Conservation (phyloP, 108 stramenopile species). For the Cyclotella baltica region DNA sequence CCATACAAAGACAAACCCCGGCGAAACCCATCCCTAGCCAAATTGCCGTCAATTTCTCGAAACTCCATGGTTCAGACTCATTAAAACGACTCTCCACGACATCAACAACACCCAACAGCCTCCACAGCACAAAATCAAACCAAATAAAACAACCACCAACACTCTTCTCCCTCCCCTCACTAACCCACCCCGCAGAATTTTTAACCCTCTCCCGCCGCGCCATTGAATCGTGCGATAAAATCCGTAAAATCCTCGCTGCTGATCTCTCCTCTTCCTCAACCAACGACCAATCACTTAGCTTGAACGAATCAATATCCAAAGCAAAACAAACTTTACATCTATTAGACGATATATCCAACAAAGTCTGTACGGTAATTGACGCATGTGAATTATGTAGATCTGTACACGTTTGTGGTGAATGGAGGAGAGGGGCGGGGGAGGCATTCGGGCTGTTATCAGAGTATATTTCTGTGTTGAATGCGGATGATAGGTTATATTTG, state of each 20-base stretch:
- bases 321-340: slow-evolving; percentile 67
- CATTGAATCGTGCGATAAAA: slow-evolving; percentile 61
- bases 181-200: slow-evolving; percentile 73
- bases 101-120: not conserved
- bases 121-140: not conserved
- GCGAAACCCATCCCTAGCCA: not conserved
- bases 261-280: slow-evolving; percentile 13
- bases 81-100: not conserved
- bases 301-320: slow-evolving; percentile 30
- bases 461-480: slow-evolving; percentile 91
- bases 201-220: slow-evolving; percentile 63
- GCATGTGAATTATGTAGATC: slow-evolving; percentile 94
- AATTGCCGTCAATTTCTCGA: too few species aligned
- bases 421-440: slow-evolving; percentile 78
- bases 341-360: slow-evolving; percentile 88
- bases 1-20: not conserved
- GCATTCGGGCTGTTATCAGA: slow-evolving; percentile 81
- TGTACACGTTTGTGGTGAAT: slow-evolving; percentile 75
- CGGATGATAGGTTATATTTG: slow-evolving; percentile 76
- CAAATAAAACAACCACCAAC: slow-evolving; percentile 33
- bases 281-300: too few species aligned
- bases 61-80: too few species aligned
- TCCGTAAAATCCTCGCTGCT: slow-evolving; percentile 57
- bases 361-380: slow-evolving; percentile 95
- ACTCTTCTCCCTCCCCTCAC: slow-evolving; percentile 73